phyloP scores from a whole-genome alignment of 1,284 basidiomycete genomes.

The Rhizoctonia solani region DNA sequence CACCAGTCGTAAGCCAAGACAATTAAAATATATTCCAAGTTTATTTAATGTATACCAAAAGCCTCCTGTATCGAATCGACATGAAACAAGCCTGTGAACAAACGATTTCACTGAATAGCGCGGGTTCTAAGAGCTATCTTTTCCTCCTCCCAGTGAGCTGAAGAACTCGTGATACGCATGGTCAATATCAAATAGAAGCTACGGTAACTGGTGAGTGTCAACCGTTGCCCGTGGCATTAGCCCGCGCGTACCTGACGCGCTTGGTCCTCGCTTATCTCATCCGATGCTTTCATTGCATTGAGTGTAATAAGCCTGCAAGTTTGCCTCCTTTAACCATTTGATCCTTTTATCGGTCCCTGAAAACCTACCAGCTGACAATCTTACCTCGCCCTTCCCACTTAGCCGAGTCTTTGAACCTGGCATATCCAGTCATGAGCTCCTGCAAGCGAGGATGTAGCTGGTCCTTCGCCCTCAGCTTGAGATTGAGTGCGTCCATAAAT shows the following conservation, averaged over 20 bases:
- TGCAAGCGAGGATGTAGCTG: constrained; percentile 94
- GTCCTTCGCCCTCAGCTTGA: constrained; percentile 92
- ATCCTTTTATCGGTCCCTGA: not conserved
- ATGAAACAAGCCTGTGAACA: too few species aligned
- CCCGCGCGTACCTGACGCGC: constrained; percentile 73
- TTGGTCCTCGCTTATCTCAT: constrained; percentile 95
- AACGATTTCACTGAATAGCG: not conserved
- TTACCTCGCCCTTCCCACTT: constrained; percentile 94
- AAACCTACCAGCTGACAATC: constrained; percentile 85
- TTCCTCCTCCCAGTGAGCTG: constrained; percentile 67
- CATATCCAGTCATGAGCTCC: constrained; percentile 91
- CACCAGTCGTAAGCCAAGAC: too few species aligned
- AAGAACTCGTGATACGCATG: constrained; percentile 97
- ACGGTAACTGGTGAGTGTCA: not conserved
- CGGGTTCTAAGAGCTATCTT: constrained; percentile 37
- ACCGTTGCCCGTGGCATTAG: not conserved
- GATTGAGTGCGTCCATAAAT: constrained; percentile 96
- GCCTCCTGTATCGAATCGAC: too few species aligned
- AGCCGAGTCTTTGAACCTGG: constrained; percentile 88
- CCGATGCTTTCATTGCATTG: constrained; percentile 96
- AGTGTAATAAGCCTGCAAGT: constrained; percentile 84
- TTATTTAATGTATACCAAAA: too few species aligned
- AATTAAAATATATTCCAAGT: too few species aligned
- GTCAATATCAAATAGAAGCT: constrained; percentile 97
- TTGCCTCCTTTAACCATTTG: not conserved